These are phyloP conservation scores for Chytriomyces confervae DNA, from an alignment of 192 early-diverging fungal species.

Conservation along the genomic window DNA sequence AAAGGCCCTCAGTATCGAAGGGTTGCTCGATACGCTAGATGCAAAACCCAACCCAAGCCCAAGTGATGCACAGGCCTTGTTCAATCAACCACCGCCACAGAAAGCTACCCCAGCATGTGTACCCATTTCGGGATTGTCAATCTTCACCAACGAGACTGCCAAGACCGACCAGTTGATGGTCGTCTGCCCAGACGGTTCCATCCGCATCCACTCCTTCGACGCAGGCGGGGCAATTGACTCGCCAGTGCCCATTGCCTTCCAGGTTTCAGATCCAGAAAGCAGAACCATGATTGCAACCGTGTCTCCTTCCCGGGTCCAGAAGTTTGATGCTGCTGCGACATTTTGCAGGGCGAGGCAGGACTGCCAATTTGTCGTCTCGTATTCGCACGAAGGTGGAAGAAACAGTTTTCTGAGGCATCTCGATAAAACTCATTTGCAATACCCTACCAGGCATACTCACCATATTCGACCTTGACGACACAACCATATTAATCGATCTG, in stretches of 20 bases:
- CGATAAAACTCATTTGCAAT: not conserved
- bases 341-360: not conserved
- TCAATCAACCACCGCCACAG: not conserved
- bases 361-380: not conserved
- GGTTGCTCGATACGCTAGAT: not conserved
- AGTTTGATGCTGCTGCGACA: not conserved
- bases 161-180: conserved; percentile 16
- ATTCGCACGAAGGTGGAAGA: conserved; percentile 9
- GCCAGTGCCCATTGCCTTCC: not conserved
- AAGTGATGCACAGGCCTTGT: not conserved
- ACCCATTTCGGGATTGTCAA: conserved; percentile 6
- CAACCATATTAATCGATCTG: conserved; percentile 20
- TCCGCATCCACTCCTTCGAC: conserved; percentile 9
- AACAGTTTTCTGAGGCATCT: not conserved
- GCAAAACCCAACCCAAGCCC: not conserved
- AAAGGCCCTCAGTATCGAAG: conserved; percentile 2
- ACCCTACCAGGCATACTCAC: conserved; percentile 4
- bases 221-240: not conserved
- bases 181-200: conserved; percentile 19
- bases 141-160: conserved; percentile 12
- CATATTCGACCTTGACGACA: conserved; percentile 18
- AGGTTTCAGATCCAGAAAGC: conserved; percentile 21
- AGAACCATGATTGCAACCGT: conserved; percentile 6
- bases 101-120: not conserved
- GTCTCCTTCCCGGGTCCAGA: conserved; percentile 4